Conservation (phyloP, 75 land plant genomes). For the Chamaecyparis obtusa region DNA sequence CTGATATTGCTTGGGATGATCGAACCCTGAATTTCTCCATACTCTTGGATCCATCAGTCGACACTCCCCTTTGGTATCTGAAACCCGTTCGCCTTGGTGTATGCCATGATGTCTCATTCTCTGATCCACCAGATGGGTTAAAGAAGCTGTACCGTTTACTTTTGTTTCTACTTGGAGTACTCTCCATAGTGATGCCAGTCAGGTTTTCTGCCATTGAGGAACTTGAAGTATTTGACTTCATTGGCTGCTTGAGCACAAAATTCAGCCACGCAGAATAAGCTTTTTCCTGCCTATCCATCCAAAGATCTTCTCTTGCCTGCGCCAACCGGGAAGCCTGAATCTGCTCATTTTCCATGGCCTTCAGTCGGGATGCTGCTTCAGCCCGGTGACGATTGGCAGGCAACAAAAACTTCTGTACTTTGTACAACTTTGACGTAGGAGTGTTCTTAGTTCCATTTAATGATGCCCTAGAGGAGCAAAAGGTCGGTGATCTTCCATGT, state of each 20-base stretch:
- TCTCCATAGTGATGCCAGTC: not conserved
- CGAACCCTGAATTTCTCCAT: not conserved
- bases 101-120: constrained; percentile 26
- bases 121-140: not conserved
- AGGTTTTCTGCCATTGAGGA: not conserved
- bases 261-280: constrained; percentile 72
- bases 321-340: constrained; percentile 50
- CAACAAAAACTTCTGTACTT: not conserved
- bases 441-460: not conserved
- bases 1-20: constrained; percentile 11
- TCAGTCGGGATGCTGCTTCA: constrained; percentile 30
- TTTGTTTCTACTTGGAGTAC: not conserved
- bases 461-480: not conserved
- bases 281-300: constrained; percentile 42
- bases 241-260: constrained; percentile 54
- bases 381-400: constrained; percentile 12
- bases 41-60: not conserved
- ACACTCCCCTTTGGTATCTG: not conserved
- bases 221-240: constrained; percentile 6
- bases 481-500: not conserved
- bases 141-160: constrained; percentile 24
- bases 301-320: constrained; percentile 40
- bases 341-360: constrained; percentile 60
- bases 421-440: not conserved
- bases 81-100: constrained; percentile 35